A percentile compares a stretch with the other conserved stretches of the same genome.
Conservation (phyloP, 257 asterid species). For the Oldenlandia corymbosa region DNA sequence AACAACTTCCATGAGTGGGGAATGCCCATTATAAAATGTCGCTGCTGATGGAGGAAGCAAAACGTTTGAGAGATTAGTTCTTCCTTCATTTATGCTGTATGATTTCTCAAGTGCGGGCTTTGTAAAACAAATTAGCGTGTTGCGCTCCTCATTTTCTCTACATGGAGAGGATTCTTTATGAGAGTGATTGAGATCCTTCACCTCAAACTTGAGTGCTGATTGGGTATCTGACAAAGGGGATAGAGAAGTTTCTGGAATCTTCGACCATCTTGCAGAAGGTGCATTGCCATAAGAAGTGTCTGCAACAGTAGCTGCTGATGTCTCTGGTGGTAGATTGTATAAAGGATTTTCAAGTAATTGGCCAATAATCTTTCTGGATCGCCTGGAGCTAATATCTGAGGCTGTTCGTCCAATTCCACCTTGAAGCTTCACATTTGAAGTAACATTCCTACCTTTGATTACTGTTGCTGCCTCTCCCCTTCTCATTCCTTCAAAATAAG, state of each 20-base stretch:
- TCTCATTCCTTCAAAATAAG: conserved; percentile 64
- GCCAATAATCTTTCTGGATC: conserved; percentile 22
- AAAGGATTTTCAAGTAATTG: conserved; percentile 26
- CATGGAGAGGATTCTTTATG: conserved; percentile 20
- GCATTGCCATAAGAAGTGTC: conserved; percentile 54
- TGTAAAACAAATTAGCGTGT: conserved; percentile 13
- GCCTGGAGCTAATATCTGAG: conserved; percentile 48
- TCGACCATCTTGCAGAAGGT: conserved; percentile 54
- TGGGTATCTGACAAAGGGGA: conserved; percentile 32
- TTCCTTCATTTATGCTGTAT: conserved; percentile 32
- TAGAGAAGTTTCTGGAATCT: conserved; percentile 32
- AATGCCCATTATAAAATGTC: conserved; percentile 48
- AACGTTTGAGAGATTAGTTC: conserved; percentile 30
- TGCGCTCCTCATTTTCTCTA: conserved; percentile 32
- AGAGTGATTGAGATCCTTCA: conserved; percentile 22
- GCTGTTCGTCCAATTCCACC: conserved; percentile 32
- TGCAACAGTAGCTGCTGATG: conserved; percentile 44
- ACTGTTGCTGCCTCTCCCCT: conserved; percentile 44
- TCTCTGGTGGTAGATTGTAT: conserved; percentile 27
- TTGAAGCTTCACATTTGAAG: conserved; percentile 31
- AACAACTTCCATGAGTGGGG: conserved; percentile 44
- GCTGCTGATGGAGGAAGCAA: conserved; percentile 83
- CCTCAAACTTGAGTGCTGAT: conserved; percentile 25
- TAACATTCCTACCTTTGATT: conserved; percentile 34
- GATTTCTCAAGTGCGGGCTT: conserved; percentile 32